These are phyloP conservation scores for Jacaranda copaia DNA, from an alignment of 257 asterid species.

Conservation along the genomic window DNA sequence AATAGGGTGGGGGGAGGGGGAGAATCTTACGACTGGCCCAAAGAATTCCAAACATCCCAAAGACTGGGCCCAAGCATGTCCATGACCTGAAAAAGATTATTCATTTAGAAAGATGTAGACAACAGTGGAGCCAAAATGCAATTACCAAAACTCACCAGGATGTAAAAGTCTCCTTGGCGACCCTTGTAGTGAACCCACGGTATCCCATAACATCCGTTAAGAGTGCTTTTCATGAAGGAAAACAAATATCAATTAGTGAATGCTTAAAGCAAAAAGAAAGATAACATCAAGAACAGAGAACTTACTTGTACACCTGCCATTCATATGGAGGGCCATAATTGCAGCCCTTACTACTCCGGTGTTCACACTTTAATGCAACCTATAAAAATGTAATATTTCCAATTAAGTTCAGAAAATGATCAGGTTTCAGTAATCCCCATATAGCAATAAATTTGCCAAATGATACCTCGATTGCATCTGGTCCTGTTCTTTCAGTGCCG, in stretches of 20 bases:
- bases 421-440: slow-evolving; percentile 18
- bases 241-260: slow-evolving; percentile 24
- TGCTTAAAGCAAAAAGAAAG: slow-evolving; percentile 17
- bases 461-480: slow-evolving; percentile 90
- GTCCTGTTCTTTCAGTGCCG: slow-evolving; percentile 82
- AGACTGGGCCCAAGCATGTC: slow-evolving; percentile 98
- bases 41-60: slow-evolving; percentile 93
- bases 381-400: slow-evolving; percentile 35
- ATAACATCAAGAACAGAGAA: slow-evolving; percentile 27
- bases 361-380: slow-evolving; percentile 92
- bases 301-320: slow-evolving; percentile 98
- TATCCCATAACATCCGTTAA: slow-evolving; percentile 65
- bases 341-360: slow-evolving; percentile 90
- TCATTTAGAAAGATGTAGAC: slow-evolving; percentile 16
- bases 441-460: slow-evolving; percentile 16
- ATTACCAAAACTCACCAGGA: slow-evolving; percentile 68
- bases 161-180: slow-evolving; percentile 89
- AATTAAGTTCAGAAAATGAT: slow-evolving; percentile 24
- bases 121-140: slow-evolving; percentile 43
- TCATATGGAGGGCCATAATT: slow-evolving; percentile 93
- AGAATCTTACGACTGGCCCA: slow-evolving; percentile 82
- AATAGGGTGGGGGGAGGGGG: slow-evolving; percentile 4
- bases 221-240: slow-evolving; percentile 54
- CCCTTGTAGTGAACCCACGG: slow-evolving; percentile 76
- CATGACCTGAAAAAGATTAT: slow-evolving; percentile 67